Conservation (phyloP, 192 early-diverging fungal genomes). For the Mortierella hygrophila region DNA sequence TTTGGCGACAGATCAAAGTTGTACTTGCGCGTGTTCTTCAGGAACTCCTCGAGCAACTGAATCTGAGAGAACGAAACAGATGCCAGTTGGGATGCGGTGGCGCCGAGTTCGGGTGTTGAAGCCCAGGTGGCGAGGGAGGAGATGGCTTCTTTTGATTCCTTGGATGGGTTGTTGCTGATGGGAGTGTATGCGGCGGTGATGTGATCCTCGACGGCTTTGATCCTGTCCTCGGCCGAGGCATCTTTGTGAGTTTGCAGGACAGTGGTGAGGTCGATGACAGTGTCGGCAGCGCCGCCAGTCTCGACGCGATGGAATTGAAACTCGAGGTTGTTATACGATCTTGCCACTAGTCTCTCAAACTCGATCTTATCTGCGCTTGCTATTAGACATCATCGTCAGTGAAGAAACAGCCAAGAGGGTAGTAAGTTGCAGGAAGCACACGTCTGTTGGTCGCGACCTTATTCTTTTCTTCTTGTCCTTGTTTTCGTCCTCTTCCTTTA, state of each 20-base stretch:
- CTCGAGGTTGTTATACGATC: conserved; percentile 46
- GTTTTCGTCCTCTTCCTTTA: no score
- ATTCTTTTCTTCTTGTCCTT: no score
- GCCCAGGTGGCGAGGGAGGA: conserved; percentile 39
- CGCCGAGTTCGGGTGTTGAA: not conserved
- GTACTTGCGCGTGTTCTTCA: conserved; percentile 69
- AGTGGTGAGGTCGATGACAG: conserved; percentile 26
- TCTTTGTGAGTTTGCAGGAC: conserved; percentile 27
- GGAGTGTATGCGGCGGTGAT: conserved; percentile 19
- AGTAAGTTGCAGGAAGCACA: not conserved
- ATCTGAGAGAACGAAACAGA: conserved; percentile 36
- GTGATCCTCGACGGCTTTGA: conserved; percentile 30
- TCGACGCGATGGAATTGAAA: conserved; percentile 35
- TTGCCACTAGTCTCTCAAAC: conserved; percentile 36
- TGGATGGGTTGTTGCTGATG: conserved; percentile 1
- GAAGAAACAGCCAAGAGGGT: no score
- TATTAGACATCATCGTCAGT: not conserved
- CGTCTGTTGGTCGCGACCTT: not conserved
- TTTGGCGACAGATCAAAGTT: conserved; percentile 81
- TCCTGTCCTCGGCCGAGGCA: conserved; percentile 19
- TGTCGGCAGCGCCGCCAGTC: not conserved
- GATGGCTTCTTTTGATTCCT: conserved; percentile 47
- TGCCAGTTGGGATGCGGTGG: conserved; percentile 15
- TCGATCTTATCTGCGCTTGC: conserved; percentile 39
- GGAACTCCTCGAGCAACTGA: conserved; percentile 42